Conservation (phyloP, 2,329 filamentous ascomycete genomes). For the Fusarium sp. region DNA sequence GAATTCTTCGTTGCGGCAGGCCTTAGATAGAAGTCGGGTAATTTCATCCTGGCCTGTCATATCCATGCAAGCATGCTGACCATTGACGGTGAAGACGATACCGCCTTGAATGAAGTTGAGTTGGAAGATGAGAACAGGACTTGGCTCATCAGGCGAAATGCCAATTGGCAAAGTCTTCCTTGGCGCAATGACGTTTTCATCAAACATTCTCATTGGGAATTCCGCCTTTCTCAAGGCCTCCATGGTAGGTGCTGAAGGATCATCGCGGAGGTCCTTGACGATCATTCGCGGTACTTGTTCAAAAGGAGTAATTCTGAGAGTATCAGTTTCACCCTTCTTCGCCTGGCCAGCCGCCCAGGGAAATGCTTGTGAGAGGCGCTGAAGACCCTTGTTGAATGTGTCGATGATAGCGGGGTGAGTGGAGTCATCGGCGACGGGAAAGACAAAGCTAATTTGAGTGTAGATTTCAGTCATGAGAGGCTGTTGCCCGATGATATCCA, state of each 20-base stretch:
- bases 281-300: constrained; percentile 49
- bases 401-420: neutral
- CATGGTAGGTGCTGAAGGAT: constrained; percentile 52
- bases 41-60: constrained; percentile 60
- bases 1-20: constrained; percentile 58
- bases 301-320: constrained; percentile 54
- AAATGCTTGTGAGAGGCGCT: constrained; percentile 53
- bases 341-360: constrained; percentile 62
- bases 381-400: constrained; percentile 47
- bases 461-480: neutral
- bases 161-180: neutral
- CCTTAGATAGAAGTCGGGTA: constrained; percentile 61
- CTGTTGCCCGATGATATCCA: neutral
- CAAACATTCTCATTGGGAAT: constrained; percentile 61
- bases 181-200: constrained; percentile 32
- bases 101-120: constrained; percentile 61
- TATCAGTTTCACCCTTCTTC: constrained; percentile 46
- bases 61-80: constrained; percentile 63
- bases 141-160: constrained; percentile 23
- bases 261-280: constrained; percentile 56
- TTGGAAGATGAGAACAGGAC: constrained; percentile 60
- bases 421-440: neutral
- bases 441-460: neutral
- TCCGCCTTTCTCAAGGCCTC: constrained; percentile 49
- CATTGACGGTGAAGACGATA: constrained; percentile 60